These are phyloP conservation scores for Syzygium malaccense DNA, from an alignment of 441 rosid species.

Conservation along the genomic window DNA sequence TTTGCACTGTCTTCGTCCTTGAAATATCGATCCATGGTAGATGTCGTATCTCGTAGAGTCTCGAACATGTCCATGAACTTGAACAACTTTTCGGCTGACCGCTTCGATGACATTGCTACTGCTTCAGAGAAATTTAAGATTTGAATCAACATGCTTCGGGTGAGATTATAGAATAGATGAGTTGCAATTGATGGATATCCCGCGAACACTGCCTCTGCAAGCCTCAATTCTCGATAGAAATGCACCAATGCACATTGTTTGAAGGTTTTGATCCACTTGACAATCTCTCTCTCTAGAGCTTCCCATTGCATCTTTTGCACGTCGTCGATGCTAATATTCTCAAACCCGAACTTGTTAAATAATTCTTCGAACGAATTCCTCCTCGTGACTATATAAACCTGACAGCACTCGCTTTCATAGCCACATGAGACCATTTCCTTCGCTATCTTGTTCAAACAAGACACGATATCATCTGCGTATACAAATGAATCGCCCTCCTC, in stretches of 20 bases:
- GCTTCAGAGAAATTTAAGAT: conserved; percentile 76
- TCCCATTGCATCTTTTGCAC: conserved; percentile 83
- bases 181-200: conserved; percentile 21
- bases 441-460: conserved; percentile 42
- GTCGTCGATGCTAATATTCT: conserved; percentile 70
- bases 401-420: conserved; percentile 61
- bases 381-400: conserved; percentile 47
- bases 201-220: conserved; percentile 37
- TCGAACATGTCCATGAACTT: conserved; percentile 82
- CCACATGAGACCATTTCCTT: conserved; percentile 57
- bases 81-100: conserved; percentile 72
- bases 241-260: conserved; percentile 41
- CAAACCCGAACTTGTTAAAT: conserved; percentile 49
- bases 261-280: conserved; percentile 55
- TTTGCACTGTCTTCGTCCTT: conserved; percentile 22
- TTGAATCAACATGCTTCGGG: conserved; percentile 43
- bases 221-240: conserved; percentile 54
- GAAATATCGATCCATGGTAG: conserved; percentile 30
- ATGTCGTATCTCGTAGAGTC: conserved; percentile 46
- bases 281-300: conserved; percentile 62
- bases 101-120: conserved; percentile 50
- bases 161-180: conserved; percentile 42
- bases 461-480: conserved; percentile 32
- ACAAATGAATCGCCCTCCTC: conserved; percentile 22
- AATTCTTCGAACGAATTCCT: conserved; percentile 48